Base-by-base conservation (phyloP, 306 rosid genomes). In the Arachis hypogaea region DNA sequence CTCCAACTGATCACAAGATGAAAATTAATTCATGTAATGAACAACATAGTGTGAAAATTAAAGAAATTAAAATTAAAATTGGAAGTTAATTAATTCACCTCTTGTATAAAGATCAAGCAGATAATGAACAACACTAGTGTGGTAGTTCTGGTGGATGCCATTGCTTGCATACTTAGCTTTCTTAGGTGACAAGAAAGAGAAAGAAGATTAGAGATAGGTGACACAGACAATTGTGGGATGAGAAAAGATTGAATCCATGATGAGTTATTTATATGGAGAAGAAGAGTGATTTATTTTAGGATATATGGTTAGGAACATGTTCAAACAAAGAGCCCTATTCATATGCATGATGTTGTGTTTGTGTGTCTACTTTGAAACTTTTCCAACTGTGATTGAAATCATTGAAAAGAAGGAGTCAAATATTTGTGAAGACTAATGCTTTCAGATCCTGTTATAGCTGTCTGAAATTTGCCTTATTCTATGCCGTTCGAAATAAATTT, bases 71-170 rank as follows among this genome's bases (percentile, higher is more conserved):
- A 33, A 33, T 33, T 33, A 33, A 2, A 33, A 3, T 33, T 33
- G 38, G 0, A 4, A 33, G 0, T 33, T 33, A 33, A 33, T 33
- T 33, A 33, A 28, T 75, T 66, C 63, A 82, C 85, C 85, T 77
- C 82, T 4, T 77, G 85, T 29, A 73, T 9, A 5, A 81, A 56
- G 52, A 77, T 56, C 43, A 72, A 60, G 68, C 79, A 81, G 7
- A 81, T 66, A 73, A 82, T 11, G 55, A 45, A 47, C 61, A 82
- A 68, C 33, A 73, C 54, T n/a, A 77, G 0, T 5, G 80, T 68
- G 6, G 7, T 68, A 4, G 7, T 73, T 63, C 40, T 82, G 72
- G 49, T 41, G 79, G 62, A 43, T 41, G 61, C 66, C 85, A 82
- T 82, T 41, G 62, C 14, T 55, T 59, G 11, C 72, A 44, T 33